Percentiles rank a stretch among this genome's conserved stretches.
phyloP scores from a whole-genome alignment of 768 basidiomycete genomes.

The Baorangia bicolor region DNA sequence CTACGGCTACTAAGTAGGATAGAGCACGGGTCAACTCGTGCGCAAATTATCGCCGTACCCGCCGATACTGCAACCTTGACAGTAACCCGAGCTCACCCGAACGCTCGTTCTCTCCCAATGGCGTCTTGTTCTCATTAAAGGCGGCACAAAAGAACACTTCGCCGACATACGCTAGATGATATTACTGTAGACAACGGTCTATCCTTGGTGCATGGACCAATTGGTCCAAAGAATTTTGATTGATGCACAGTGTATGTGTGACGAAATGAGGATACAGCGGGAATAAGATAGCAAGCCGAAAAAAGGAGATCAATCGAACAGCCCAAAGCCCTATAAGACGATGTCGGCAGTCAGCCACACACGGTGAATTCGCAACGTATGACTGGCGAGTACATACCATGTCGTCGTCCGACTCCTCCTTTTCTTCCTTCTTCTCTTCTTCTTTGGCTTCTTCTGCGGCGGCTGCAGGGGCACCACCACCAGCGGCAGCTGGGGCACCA shows the following conservation, averaged over 20 bases:
- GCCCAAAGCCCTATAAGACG: conserved; percentile 81
- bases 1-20: too few species aligned
- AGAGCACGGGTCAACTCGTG: too few species aligned
- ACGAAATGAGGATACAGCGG: conserved; percentile 15
- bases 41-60: too few species aligned
- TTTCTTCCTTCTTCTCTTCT: conserved; percentile 84
- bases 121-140: neutral
- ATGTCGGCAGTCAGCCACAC: neutral
- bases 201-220: conserved; percentile 14
- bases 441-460: conserved; percentile 75
- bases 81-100: too few species aligned
- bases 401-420: conserved; percentile 89
- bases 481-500: conserved; percentile 49
- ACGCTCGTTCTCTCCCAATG: neutral
- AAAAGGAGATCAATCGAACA: conserved; percentile 74
- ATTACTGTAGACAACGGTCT: neutral
- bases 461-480: conserved; percentile 57
- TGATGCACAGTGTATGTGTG: conserved; percentile 22
- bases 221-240: conserved; percentile 22
- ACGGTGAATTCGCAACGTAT: neutral
- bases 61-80: too few species aligned
- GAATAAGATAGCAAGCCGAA: conserved; percentile 27
- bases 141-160: neutral
- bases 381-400: conserved; percentile 11
- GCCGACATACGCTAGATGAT: too few species aligned